phyloP scores from a whole-genome alignment of 148 eudicot species.

The Rhododendron henanense region DNA sequence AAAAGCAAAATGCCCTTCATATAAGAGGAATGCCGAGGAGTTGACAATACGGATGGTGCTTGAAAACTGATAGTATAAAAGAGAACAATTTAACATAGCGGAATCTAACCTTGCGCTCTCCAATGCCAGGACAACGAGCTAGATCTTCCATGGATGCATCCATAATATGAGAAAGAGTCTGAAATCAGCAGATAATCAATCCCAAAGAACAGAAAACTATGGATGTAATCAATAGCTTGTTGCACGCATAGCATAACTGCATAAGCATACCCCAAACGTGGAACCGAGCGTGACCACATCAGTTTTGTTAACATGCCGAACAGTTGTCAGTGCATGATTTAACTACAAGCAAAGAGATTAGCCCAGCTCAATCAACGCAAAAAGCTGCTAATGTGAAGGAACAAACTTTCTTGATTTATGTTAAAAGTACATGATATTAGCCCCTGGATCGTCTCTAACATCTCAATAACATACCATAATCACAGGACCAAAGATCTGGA shows the following conservation, averaged over 20 bases:
- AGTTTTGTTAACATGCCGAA: slow-evolving; percentile 90
- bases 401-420: background rate
- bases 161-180: slow-evolving; percentile 88
- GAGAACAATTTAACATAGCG: background rate
- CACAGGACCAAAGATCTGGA: background rate
- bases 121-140: slow-evolving; percentile 97
- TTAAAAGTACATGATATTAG: background rate
- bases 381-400: background rate
- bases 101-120: slow-evolving; percentile 80
- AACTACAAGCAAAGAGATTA: slow-evolving; percentile 41
- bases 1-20: background rate
- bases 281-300: slow-evolving; percentile 97
- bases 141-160: slow-evolving; percentile 99
- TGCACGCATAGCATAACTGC: no score
- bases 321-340: slow-evolving; percentile 74
- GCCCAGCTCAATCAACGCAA: background rate
- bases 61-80: background rate
- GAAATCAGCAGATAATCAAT: slow-evolving; percentile 11
- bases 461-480: background rate
- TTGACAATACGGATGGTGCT: background rate
- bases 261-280: slow-evolving; percentile 78
- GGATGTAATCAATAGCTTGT: background rate
- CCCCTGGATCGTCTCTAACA: background rate
- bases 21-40: background rate
- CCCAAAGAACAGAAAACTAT: background rate